Conservation (phyloP, 306 rosid species). For the Cucumis melo region DNA sequence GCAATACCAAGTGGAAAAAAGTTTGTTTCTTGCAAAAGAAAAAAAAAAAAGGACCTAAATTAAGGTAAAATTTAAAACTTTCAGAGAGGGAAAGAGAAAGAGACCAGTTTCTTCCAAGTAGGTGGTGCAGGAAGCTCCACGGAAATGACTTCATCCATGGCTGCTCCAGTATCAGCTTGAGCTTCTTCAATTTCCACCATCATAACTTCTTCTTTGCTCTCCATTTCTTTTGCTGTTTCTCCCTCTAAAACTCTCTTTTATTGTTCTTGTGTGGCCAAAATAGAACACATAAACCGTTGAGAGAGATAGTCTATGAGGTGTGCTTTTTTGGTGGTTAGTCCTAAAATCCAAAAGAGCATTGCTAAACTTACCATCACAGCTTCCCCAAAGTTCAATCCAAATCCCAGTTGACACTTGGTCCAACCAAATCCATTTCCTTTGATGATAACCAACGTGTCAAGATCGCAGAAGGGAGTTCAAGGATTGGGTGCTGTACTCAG, state of each 20-base stretch:
- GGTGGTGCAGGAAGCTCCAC: constrained; percentile 87
- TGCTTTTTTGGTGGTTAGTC: constrained; percentile 8
- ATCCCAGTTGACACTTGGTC: neutral
- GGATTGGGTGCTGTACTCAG: neutral
- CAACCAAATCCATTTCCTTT: constrained; percentile 10
- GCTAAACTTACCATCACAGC: neutral
- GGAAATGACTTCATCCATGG: constrained; percentile 44
- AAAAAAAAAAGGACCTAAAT: neutral
- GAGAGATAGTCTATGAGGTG: neutral
- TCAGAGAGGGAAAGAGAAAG: constrained; percentile 9
- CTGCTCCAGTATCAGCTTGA: constrained; percentile 1
- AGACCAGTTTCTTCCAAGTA: constrained; percentile 88
- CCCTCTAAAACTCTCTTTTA: neutral
- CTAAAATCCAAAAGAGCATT: neutral
- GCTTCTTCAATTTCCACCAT: neutral
- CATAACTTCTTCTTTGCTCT: neutral
- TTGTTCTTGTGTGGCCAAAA: neutral
- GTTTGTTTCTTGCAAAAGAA: neutral
- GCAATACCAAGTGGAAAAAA: neutral
- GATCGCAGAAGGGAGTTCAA: neutral
- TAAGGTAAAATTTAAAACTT: neutral
- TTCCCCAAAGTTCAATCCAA: neutral
- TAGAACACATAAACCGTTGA: constrained; percentile 11
- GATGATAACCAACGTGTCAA: neutral
- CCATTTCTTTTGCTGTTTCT: constrained; percentile 3